Evolutionary conservation across 1,284 basidiomycete genomes (phyloP), one percentile per base, ranked within the genome.

Genomic region (Agroathelia rolfsii): DNA sequence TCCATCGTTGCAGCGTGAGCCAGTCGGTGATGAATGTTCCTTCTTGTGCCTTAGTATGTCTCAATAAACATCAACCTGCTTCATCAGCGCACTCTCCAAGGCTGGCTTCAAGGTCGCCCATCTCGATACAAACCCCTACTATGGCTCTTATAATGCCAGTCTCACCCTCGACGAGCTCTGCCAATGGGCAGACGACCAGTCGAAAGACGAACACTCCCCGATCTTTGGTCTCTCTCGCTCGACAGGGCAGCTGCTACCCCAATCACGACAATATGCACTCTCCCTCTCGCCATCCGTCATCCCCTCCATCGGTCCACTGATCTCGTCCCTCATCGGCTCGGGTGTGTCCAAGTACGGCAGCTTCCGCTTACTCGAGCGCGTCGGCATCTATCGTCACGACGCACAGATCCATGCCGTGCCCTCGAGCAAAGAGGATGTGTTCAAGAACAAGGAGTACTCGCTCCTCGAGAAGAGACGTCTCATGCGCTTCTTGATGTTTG

Each of bases 401-500:
- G 40, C 40, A 9, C 48, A 43, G 25, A 59, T 82, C 23, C 71
- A 69, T 43, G 66, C 60, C 28, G 93, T 97, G 0, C 94, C 94
- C 0, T 77, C 80, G 17, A 86, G 76, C 59, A 97, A 96, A 53
- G 90, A 94, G 55, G 86, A 90, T 40, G 74, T 98, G 14, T 96
- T 98, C 69, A 90, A 85, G 58, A 80, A 76, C 56, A 79, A 78
- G 49, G 65, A 64, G 4, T 70, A 96, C 9, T 69, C 68, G 3
- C 65, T 97, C 5, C 55, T 93, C 21, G 88, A 94, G 40, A 98
- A 97, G 60, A 67, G 93, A 25, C 69, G 82, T 23, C 62, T 98
- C 23, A 97, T 97, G 86, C 88, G 93, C 42, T 88, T 95, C 45
- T 60, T 98, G 21, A 69, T 78, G 47, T 92, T 87, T 48, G 81